Evolutionary conservation across 192 early-diverging fungal species (phyloP).

Genomic region (Entomortierella beljakovae): DNA sequence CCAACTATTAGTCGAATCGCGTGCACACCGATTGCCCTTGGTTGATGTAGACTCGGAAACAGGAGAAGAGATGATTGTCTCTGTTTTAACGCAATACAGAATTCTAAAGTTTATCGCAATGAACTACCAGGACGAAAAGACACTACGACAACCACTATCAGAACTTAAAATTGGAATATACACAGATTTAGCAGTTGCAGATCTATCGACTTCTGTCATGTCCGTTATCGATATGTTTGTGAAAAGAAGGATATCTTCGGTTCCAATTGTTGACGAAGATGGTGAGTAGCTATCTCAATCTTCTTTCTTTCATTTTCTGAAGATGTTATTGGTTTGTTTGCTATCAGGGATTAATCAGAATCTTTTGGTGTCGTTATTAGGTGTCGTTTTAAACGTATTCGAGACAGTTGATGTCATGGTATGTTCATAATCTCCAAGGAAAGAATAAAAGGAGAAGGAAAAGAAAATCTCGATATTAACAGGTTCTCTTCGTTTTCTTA

Average conservation of each 20-base stretch:
- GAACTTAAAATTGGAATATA: constrained; percentile 92
- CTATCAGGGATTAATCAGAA: too few species aligned
- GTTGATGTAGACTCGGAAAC: constrained; percentile 84
- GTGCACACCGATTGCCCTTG: constrained; percentile 90
- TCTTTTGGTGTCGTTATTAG: constrained; percentile 41
- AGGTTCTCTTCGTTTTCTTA: background rate
- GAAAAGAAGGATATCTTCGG: constrained; percentile 87
- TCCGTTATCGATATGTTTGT: constrained; percentile 94
- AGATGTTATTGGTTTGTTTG: too few species aligned
- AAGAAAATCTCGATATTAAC: background rate
- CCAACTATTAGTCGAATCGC: constrained; percentile 78
- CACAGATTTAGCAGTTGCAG: constrained; percentile 83
- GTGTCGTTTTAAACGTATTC: constrained; percentile 92
- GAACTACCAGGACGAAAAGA: constrained; percentile 77
- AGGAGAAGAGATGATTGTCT: constrained; percentile 88
- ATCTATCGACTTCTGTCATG: constrained; percentile 84
- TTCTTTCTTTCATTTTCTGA: too few species aligned
- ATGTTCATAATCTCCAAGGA: constrained; percentile 11
- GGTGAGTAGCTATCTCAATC: constrained; percentile 59
- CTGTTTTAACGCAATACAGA: constrained; percentile 89
- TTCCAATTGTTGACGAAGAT: constrained; percentile 92
- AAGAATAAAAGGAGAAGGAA: background rate
- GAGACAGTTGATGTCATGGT: constrained; percentile 98
- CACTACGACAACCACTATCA: constrained; percentile 71
- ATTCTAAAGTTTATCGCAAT: constrained; percentile 90